phyloP scores from a whole-genome alignment of 2,329 filamentous ascomycete species.

The Pleomassaria siparia region DNA sequence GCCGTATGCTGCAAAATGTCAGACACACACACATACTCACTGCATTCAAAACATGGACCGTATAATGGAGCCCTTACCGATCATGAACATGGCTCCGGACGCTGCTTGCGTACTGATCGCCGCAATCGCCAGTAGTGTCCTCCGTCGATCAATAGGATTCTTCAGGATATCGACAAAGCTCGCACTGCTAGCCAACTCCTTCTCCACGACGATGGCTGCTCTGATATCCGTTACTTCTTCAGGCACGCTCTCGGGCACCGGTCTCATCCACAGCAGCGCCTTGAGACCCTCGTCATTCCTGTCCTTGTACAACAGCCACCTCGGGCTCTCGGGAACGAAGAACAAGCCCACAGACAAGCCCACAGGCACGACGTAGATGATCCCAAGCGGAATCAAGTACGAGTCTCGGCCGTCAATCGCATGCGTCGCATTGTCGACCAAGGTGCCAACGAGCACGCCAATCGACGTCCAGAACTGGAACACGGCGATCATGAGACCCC shows the following conservation, averaged over 20 bases:
- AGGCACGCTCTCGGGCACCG: conserved; percentile 43
- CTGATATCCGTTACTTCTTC: conserved; percentile 32
- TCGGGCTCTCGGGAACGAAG: conserved; percentile 35
- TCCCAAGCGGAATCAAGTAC: conserved; percentile 54
- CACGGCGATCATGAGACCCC: conserved; percentile 51
- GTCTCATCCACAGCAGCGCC: conserved; percentile 41
- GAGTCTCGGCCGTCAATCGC: conserved; percentile 33
- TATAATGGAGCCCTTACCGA: conserved; percentile 24
- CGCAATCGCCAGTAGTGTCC: conserved; percentile 38
- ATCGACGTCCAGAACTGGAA: conserved; percentile 55
- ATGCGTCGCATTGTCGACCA: conserved; percentile 55
- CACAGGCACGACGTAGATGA: conserved; percentile 53
- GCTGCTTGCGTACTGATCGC: conserved; percentile 42
- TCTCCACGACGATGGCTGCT: conserved; percentile 37
- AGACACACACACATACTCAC: not conserved
- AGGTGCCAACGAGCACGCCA: conserved; percentile 48
- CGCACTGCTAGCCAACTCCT: conserved; percentile 28
- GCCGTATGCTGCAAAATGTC: conserved; percentile 24
- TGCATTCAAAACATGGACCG: no score
- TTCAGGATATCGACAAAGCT: conserved; percentile 40
- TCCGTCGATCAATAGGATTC: conserved; percentile 36
- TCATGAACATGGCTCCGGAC: conserved; percentile 43
- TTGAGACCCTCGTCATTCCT: conserved; percentile 39
- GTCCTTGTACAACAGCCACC: conserved; percentile 35
- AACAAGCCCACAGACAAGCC: conserved; percentile 45